A percentile compares a stretch with the other conserved stretches of the same genome.
Evolutionary conservation across 148 eudicot genomes (phyloP).

Genomic region (Cornus controversa): DNA sequence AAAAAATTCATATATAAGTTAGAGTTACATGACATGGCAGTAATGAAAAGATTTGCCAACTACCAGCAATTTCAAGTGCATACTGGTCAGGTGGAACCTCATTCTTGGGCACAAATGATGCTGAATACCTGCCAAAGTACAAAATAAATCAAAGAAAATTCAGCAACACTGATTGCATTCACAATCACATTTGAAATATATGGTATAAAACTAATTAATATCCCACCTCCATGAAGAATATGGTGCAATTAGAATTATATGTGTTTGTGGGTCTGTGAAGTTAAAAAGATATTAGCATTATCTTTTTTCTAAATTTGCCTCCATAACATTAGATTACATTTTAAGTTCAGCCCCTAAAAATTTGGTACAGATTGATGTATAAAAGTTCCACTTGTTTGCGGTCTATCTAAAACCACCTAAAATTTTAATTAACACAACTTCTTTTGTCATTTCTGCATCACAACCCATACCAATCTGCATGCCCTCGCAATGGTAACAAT

Average conservation of each 20-base stretch:
- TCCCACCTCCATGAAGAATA: neutral
- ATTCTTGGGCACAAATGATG: constrained; percentile 64
- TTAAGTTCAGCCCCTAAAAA: too few species aligned
- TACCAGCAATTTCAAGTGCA: constrained; percentile 85
- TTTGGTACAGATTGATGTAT: too few species aligned
- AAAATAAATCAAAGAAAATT: neutral
- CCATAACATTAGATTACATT: too few species aligned
- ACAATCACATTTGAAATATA: neutral
- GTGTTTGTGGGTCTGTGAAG: neutral
- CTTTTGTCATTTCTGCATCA: neutral
- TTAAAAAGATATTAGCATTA: neutral
- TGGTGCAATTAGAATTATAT: neutral
- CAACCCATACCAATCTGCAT: neutral
- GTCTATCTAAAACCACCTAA: too few species aligned
- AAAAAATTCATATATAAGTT: neutral
- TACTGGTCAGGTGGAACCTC: constrained; percentile 74
- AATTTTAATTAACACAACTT: too few species aligned
- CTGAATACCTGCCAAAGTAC: constrained; percentile 65
- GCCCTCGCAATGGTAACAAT: neutral
- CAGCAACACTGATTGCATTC: neutral
- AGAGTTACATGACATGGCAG: neutral
- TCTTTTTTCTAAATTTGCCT: too few species aligned
- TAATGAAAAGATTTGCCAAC: constrained; percentile 4
- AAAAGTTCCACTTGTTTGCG: too few species aligned
- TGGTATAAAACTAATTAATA: neutral